A percentile compares a stretch with the other conserved stretches of the same genome.
phyloP scores from a whole-genome alignment of 371 early-diverging fungal genomes.

The Smittium mucronatum region DNA sequence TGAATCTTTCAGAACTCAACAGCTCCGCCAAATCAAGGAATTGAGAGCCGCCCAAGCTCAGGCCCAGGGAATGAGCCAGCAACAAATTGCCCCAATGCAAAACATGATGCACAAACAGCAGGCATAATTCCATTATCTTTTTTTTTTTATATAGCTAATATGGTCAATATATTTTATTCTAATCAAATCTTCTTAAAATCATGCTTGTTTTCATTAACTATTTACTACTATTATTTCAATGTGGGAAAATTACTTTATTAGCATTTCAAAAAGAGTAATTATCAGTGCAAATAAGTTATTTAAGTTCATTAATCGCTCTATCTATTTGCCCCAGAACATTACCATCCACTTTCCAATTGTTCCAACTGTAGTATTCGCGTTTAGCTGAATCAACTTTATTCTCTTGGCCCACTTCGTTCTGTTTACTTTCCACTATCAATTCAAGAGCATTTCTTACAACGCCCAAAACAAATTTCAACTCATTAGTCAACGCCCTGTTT shows the following conservation, averaged over 20 bases:
- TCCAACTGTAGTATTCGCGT: background rate
- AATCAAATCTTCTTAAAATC: background rate
- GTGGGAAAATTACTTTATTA: too few relatives aligned
- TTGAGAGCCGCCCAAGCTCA: slow-evolving; percentile 33
- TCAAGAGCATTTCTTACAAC: background rate
- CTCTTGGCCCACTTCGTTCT: background rate
- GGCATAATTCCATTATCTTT: slow-evolving; percentile 8
- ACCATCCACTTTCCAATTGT: background rate
- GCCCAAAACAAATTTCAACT: background rate
- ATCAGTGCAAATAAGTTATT: background rate
- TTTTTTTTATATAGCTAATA: background rate
- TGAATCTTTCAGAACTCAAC: slow-evolving; percentile 68
- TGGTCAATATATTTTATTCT: background rate
- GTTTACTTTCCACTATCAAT: background rate
- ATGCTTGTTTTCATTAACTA: background rate
- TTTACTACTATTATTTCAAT: background rate
- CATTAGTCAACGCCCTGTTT: background rate
- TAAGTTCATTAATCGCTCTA: background rate
- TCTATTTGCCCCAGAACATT: background rate
- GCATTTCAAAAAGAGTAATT: too few relatives aligned
- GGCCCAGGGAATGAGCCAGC: slow-evolving; percentile 17
- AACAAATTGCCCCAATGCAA: slow-evolving; percentile 13
- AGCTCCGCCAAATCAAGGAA: slow-evolving; percentile 37
- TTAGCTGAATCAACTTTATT: background rate
- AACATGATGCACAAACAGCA: slow-evolving; percentile 21